Base-by-base conservation (phyloP, 2,329 filamentous ascomycete species). In the Pseudogymnoascus sp. region DNA sequence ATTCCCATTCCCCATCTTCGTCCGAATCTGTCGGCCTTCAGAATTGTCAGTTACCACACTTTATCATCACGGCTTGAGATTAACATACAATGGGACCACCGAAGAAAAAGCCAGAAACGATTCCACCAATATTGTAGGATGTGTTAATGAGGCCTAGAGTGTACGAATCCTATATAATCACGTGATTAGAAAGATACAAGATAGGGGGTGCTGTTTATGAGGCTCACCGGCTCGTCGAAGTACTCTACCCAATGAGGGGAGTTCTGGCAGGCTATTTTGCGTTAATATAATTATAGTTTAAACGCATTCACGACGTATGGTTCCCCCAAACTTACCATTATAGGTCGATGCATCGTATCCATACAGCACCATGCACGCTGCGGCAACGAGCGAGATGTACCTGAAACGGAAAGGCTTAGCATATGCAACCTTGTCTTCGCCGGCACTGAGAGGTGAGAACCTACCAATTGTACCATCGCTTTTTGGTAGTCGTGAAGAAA, bases 311-410 rank as follows among this genome's bases (percentile, higher is more conserved):
- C n/a, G 27, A 33, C 27, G 8, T 31, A 55, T 55, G 18, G 39
- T 25, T 25, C 2, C 18, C 18, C 7, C n/a, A 55, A 55, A 55
- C 27, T 31, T 81, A 4, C 86, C 85, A 72, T 90, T 90, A 78
- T 86, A 90, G 55, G 88, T 86, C 39, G 85, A 87, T 1, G 87
- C 86, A 79, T 89, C 87, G 71, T 89, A 89, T 62, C 87, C 87
- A 71, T 89, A 89, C 48, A 90, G 78, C 18, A 89, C 85, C 87
- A 89, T 89, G 73, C 85, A 88, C 72, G 86, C 84, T 69, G 87
- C 86, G 62, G 87, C 87, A 66, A 89, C 83, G 59, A 88, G 77
- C 63, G 85, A 86, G 67, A 87, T 84, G 76, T 86, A 88, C 84
- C 84, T 82, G n/a, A 55, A 55, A 10, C 9, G 27, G 45, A 15